Evolutionary conservation across 257 asterid species (phyloP), one percentile per base, ranked within the genome.

Genomic region (Nicotiana knightiana): DNA sequence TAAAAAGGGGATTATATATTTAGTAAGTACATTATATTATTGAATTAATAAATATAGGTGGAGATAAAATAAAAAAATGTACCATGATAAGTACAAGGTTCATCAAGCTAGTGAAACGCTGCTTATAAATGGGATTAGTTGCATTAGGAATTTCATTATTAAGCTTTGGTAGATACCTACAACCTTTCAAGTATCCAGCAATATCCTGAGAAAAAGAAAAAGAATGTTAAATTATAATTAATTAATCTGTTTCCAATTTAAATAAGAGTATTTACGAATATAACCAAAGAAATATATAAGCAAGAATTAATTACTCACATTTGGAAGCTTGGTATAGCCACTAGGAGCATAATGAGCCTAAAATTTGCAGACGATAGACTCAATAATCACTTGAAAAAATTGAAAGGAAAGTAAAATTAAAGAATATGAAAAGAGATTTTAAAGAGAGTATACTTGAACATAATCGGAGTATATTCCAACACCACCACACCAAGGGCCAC

Each of bases 21-120:
- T 30, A 3, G 18, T 21, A 18, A 11, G 37, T 1, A 37, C 33
- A 51, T 11, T 12, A 28, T 28, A 28, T 28, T 28, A 28, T 30
- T 46, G 1, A 33, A 79, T 28, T 10, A 32, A 62, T 32, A 9
- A 26, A 32, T 1, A 9, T 48, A n/a, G 15, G 18, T 24, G 2
- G 37, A 55, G 39, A 51, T 51, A 5, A 65, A n/a, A 78, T 58
- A 6, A 17, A 30, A 12, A 12, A 62, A 17, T 26, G 39, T 76
- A 85, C 87, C 85, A 82, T 85, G 76, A 85, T 82, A 65, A 85
- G 87, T 9, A 85, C 83, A 62, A 85, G 82, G 67, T 82, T 82
- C 35, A 82, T 35, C 11, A 85, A 58, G 58, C 87, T 82, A 46
- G 62, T 82, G 26, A 85, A 85, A 70, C 85, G 75, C 55, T 82